Conservation (phyloP, 202 grass and related monocot genomes). For the Dendrocalamus latiflorus region DNA sequence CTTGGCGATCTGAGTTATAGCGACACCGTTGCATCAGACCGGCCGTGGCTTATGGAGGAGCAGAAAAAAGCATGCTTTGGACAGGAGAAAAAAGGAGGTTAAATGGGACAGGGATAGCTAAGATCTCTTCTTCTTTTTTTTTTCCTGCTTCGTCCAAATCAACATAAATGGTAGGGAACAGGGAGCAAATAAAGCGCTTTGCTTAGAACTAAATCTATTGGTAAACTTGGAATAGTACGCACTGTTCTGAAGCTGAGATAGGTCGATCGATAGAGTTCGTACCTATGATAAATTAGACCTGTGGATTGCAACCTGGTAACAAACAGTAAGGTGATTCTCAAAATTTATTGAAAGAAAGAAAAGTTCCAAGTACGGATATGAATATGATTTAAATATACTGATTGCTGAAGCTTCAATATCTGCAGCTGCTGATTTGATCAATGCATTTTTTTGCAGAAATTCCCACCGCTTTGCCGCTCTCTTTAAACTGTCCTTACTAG, state of each 20-base stretch:
- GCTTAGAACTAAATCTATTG: slow-evolving; percentile 41
- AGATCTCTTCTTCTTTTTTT: background rate
- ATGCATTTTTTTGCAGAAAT: background rate
- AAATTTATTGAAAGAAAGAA: background rate
- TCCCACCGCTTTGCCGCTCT: background rate
- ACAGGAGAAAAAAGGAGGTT: background rate
- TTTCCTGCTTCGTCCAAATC: slow-evolving; percentile 25
- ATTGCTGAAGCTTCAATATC: background rate
- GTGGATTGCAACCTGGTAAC: slow-evolving; percentile 12
- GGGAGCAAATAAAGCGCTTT: slow-evolving; percentile 15
- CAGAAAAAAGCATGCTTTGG: background rate
- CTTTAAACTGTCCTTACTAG: background rate
- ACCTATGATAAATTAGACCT: background rate
- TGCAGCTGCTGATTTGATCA: background rate
- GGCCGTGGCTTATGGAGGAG: background rate
- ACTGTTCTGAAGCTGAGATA: background rate
- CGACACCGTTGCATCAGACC: slow-evolving; percentile 5
- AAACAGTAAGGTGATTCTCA: background rate
- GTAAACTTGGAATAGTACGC: background rate
- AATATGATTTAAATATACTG: background rate
- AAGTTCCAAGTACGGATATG: background rate
- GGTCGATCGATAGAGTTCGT: background rate
- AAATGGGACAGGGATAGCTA: background rate
- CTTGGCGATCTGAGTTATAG: background rate
- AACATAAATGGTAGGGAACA: background rate